Percentiles rank a stretch among this genome's conserved stretches.
phyloP scores from a whole-genome alignment of 768 basidiomycete genomes.

The Boletus pseudo-olivaceus region DNA sequence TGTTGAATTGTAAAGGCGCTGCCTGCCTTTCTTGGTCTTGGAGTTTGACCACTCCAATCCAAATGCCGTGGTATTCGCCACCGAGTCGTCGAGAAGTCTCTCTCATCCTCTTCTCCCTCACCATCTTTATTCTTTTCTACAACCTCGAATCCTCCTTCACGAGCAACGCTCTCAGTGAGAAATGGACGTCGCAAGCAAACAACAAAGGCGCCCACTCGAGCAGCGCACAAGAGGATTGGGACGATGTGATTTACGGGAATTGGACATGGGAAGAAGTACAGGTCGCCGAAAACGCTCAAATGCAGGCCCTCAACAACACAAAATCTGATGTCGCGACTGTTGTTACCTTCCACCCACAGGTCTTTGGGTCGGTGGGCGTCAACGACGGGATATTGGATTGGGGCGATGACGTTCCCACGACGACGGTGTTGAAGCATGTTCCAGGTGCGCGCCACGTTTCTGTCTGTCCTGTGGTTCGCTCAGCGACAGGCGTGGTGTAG shows the following conservation, averaged over 20 bases:
- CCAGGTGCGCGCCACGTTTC: conserved; percentile 47
- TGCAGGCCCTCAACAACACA: conserved; percentile 38
- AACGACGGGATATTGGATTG: conserved; percentile 56
- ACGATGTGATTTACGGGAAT: conserved; percentile 61
- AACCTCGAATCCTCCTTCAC: conserved; percentile 67
- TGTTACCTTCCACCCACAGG: conserved; percentile 17
- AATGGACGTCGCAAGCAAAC: conserved; percentile 22
- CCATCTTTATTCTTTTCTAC: conserved; percentile 67
- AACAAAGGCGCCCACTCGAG: conserved; percentile 6
- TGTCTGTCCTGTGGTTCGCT: background rate
- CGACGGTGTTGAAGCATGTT: conserved; percentile 57
- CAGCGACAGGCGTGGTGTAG: conserved; percentile 35
- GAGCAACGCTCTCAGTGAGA: conserved; percentile 31
- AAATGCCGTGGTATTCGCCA: conserved; percentile 60
- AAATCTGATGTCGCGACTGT: conserved; percentile 14
- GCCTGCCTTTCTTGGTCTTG: background rate
- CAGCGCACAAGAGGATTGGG: conserved; percentile 47
- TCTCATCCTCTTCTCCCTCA: conserved; percentile 62
- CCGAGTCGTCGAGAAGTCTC: conserved; percentile 73
- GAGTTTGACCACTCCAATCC: background rate
- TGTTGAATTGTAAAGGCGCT: background rate
- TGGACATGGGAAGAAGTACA: conserved; percentile 65
- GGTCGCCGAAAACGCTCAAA: conserved; percentile 53
- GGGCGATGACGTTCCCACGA: conserved; percentile 52
- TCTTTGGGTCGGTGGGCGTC: conserved; percentile 33